phyloP scores from a whole-genome alignment of 192 early-diverging fungal species.

The Entrophospora sp. region DNA sequence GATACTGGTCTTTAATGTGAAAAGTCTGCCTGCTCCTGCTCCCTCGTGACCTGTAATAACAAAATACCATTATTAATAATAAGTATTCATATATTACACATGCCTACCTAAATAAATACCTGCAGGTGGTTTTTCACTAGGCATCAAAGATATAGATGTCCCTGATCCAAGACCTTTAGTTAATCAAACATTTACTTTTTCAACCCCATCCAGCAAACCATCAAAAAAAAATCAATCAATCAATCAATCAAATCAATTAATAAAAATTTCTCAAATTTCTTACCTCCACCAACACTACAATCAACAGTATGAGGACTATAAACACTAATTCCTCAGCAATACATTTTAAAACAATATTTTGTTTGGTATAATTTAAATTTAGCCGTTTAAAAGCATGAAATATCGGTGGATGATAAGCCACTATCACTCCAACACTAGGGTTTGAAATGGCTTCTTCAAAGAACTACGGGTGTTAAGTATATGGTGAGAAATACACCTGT shows the following conservation, averaged over 20 bases:
- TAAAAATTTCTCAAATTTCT: neutral
- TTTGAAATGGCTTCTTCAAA: slow-evolving; percentile 68
- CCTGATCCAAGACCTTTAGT: slow-evolving; percentile 52
- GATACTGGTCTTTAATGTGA: slow-evolving; percentile 46
- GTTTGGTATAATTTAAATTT: slow-evolving; percentile 63
- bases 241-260: neutral
- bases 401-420: slow-evolving; percentile 90
- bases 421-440: slow-evolving; percentile 70
- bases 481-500: slow-evolving; percentile 79
- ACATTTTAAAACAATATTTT: slow-evolving; percentile 69
- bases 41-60: slow-evolving; percentile 37
- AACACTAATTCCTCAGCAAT: slow-evolving; percentile 78
- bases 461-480: slow-evolving; percentile 71
- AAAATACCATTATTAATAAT: neutral
- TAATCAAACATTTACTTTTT: slow-evolving; percentile 85
- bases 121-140: slow-evolving; percentile 39
- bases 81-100: neutral
- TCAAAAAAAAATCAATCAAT: neutral
- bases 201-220: no score
- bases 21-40: slow-evolving; percentile 50
- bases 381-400: slow-evolving; percentile 82
- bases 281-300: slow-evolving; percentile 61
- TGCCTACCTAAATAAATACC: no score
- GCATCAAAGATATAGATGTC: slow-evolving; percentile 24
- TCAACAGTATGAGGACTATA: slow-evolving; percentile 90